Percentiles rank a stretch among this genome's conserved stretches.
Evolutionary conservation across 257 asterid species (phyloP).

Genomic region (Nicotiana paniculata): DNA sequence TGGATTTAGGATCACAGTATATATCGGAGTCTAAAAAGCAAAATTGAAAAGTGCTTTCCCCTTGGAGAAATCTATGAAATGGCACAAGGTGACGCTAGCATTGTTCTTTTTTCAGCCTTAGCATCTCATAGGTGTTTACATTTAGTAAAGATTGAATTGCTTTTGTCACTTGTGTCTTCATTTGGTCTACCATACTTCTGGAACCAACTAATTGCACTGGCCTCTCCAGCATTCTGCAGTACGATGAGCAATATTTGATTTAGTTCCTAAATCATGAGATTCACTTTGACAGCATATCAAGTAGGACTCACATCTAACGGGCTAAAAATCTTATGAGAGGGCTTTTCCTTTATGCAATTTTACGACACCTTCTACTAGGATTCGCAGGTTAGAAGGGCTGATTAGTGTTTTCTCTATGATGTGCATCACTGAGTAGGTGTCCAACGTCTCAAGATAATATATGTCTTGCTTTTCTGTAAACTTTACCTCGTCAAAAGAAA

Average conservation of each 20-base stretch:
- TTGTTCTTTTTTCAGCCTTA: background rate
- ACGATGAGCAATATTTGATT: background rate
- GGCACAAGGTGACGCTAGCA: background rate
- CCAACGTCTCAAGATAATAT: background rate
- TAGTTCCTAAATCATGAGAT: background rate
- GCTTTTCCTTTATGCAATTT: background rate
- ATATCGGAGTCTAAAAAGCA: background rate
- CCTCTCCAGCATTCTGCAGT: background rate
- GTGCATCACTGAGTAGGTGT: background rate
- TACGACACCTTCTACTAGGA: background rate
- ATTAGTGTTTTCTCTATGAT: background rate
- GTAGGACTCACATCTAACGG: background rate
- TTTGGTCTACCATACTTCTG: background rate
- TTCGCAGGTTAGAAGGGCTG: conserved; percentile 1
- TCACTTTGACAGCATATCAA: conserved; percentile 1
- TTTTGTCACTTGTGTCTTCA: background rate
- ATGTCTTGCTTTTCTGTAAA: background rate
- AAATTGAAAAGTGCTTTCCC: background rate
- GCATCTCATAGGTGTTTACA: background rate
- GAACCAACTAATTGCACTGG: background rate
- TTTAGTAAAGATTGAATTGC: background rate
- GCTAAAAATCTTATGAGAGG: background rate
- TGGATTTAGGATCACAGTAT: background rate
- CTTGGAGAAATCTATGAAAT: background rate
- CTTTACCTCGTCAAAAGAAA: no score